These are phyloP conservation scores for Xylaria arbuscula DNA, from an alignment of 2,329 filamentous ascomycete species.

Conservation along the genomic window DNA sequence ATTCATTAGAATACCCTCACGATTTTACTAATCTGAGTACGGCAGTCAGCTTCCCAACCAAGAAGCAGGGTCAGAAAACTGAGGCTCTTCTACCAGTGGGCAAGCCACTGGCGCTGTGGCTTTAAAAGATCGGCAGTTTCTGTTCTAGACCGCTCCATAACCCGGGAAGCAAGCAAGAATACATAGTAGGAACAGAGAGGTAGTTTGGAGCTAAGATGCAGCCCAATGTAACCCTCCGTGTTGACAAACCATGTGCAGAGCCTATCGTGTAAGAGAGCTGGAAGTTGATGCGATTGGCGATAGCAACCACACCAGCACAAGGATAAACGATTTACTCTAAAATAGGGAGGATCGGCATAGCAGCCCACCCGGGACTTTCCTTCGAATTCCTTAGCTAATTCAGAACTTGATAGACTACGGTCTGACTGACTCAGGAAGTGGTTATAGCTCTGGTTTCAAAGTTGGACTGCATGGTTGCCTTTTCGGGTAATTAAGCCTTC, in stretches of 20 bases:
- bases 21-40: neutral
- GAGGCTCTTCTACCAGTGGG: constrained; percentile 1
- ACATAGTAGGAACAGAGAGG: neutral
- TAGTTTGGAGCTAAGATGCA: neutral
- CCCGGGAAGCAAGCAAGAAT: neutral
- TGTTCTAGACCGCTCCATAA: neutral
- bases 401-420: neutral
- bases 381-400: neutral
- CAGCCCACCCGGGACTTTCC: neutral
- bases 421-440: neutral
- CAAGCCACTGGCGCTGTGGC: constrained; percentile 16
- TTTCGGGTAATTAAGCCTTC: neutral
- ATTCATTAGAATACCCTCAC: neutral
- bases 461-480: neutral
- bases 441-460: neutral
- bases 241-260: neutral
- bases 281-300: constrained; percentile 28
- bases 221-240: neutral
- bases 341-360: neutral
- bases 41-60: neutral
- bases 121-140: constrained; percentile 10
- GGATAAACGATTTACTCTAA: neutral
- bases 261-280: constrained; percentile 1
- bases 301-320: neutral
- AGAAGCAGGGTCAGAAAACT: neutral